Percentiles rank a stretch among this genome's conserved stretches.
These are phyloP conservation scores for Cladosporium sp. DNA, from an alignment of 2,329 filamentous ascomycete species.

Conservation along the genomic window DNA sequence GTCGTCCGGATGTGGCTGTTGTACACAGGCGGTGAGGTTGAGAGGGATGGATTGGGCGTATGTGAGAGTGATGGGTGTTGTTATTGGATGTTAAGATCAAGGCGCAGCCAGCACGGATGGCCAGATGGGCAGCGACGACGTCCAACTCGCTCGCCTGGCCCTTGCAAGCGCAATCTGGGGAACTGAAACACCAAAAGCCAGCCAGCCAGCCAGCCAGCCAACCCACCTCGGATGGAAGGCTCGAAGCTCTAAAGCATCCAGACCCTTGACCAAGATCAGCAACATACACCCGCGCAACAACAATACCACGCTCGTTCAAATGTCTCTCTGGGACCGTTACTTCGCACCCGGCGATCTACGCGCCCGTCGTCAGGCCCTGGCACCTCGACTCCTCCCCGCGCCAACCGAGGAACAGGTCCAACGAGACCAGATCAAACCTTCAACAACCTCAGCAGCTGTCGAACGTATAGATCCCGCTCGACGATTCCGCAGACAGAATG, in stretches of 20 bases:
- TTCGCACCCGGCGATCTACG: constrained; percentile 31
- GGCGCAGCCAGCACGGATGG: neutral
- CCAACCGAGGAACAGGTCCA: neutral
- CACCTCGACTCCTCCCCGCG: neutral
- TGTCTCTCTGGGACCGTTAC: constrained; percentile 31
- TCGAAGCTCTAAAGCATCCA: neutral
- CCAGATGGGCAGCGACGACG: neutral
- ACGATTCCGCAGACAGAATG: constrained; percentile 28
- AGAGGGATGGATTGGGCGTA: too few relatives aligned
- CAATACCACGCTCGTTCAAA: constrained; percentile 3
- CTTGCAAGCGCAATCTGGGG: neutral
- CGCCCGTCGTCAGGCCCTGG: constrained; percentile 13
- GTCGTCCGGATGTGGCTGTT: too few relatives aligned
- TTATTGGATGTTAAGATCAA: neutral
- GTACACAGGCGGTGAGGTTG: too few relatives aligned
- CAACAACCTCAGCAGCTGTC: constrained; percentile 14
- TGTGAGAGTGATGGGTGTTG: neutral
- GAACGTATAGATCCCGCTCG: constrained; percentile 24
- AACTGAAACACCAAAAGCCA: neutral
- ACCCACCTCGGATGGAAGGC: neutral
- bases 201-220: neutral
- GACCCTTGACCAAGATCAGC: neutral
- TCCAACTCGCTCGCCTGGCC: neutral
- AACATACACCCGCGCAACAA: neutral
- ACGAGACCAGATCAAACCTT: constrained; percentile 5